These are phyloP conservation scores for Agaricales sp. DNA, from an alignment of 1,284 basidiomycete species.

Conservation along the genomic window DNA sequence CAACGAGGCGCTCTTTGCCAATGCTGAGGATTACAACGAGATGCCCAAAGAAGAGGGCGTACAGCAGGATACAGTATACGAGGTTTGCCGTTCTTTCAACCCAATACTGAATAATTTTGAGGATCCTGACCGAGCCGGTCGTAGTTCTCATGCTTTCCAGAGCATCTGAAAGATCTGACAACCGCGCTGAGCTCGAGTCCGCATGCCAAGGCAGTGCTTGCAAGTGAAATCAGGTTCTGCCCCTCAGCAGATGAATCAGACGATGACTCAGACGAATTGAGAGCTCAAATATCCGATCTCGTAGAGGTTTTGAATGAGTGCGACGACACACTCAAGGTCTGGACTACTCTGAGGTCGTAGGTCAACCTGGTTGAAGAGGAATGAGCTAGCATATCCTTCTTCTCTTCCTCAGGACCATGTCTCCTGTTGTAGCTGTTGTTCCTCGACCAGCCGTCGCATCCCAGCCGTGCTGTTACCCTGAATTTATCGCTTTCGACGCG, in stretches of 20 bases:
- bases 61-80: conserved; percentile 26
- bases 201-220: conserved; percentile 30
- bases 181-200: conserved; percentile 21
- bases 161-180: conserved; percentile 34
- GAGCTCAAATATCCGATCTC: conserved; percentile 33
- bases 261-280: conserved; percentile 27
- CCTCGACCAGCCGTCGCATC: too few relatives aligned
- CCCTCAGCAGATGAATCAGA: conserved; percentile 28
- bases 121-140: background rate
- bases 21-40: conserved; percentile 47
- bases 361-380: too few relatives aligned
- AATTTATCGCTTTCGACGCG: too few relatives aligned
- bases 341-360: conserved; percentile 36
- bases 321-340: conserved; percentile 56
- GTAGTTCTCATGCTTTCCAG: conserved; percentile 48
- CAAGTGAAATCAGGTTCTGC: conserved; percentile 50
- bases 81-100: conserved; percentile 24
- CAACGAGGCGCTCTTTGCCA: conserved; percentile 36
- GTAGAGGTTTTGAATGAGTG: conserved; percentile 49
- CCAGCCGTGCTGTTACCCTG: too few relatives aligned
- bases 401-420: too few relatives aligned
- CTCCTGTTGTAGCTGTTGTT: too few relatives aligned
- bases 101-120: background rate
- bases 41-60: conserved; percentile 14
- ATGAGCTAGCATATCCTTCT: too few relatives aligned